A percentile compares a stretch with the other conserved stretches of the same genome.
These are phyloP conservation scores for Castanopsis chinensis DNA, from an alignment of 306 rosid genomes.

Conservation along the genomic window DNA sequence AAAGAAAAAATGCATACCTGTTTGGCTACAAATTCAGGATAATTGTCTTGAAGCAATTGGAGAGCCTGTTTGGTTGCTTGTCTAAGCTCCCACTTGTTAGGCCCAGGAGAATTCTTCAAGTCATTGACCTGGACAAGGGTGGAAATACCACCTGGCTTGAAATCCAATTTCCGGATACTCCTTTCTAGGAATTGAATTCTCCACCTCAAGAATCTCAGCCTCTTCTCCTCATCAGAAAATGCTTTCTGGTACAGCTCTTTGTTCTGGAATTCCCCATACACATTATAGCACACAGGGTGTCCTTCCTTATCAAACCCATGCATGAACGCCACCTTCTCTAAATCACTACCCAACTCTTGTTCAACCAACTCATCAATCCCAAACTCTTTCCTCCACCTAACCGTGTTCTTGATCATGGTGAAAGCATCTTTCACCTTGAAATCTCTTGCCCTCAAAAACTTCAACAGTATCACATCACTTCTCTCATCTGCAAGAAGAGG, in stretches of 20 bases:
- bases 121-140: constrained; percentile 73
- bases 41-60: constrained; percentile 63
- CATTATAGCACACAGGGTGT: constrained; percentile 73
- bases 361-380: constrained; percentile 47
- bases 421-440: constrained; percentile 67
- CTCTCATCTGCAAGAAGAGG: constrained; percentile 54
- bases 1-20: constrained; percentile 35
- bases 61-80: constrained; percentile 73
- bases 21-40: constrained; percentile 79
- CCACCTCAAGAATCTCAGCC: constrained; percentile 52
- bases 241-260: constrained; percentile 59
- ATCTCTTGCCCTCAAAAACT: constrained; percentile 68
- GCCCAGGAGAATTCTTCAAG: constrained; percentile 66
- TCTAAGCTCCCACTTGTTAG: constrained; percentile 65
- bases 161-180: constrained; percentile 62
- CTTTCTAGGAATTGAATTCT: constrained; percentile 64
- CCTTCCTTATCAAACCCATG: constrained; percentile 62
- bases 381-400: constrained; percentile 64
- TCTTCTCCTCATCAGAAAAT: constrained; percentile 60
- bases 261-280: constrained; percentile 55
- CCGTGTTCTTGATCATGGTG: constrained; percentile 64
- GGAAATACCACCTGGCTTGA: constrained; percentile 53
- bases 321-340: constrained; percentile 54
- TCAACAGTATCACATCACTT: constrained; percentile 60
- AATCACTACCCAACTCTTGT: constrained; percentile 36